phyloP scores from a whole-genome alignment of 257 asterid species.

The Primulina huaijiensis region DNA sequence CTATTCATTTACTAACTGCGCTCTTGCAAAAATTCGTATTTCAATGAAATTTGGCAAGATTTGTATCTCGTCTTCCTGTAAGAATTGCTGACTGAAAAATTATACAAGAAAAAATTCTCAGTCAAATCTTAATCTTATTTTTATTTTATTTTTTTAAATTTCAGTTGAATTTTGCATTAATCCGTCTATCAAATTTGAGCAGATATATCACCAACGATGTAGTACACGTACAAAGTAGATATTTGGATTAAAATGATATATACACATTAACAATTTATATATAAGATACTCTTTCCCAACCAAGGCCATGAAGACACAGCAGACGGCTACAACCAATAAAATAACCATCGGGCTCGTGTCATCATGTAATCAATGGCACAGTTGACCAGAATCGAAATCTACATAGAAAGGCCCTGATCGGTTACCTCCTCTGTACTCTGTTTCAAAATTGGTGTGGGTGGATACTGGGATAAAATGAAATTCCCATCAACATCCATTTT shows the following conservation, averaged over 20 bases:
- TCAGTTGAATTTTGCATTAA: background rate
- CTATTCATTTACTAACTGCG: no score
- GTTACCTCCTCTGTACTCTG: slow-evolving; percentile 27
- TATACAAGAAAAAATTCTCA: background rate
- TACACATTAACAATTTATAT: slow-evolving; percentile 16
- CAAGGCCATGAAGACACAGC: slow-evolving; percentile 11
- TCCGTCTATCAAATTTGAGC: background rate
- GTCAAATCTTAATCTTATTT: background rate
- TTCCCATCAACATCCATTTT: slow-evolving; percentile 59
- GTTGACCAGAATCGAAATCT: slow-evolving; percentile 19
- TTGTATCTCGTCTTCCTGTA: no score
- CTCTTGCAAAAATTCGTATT: no score
- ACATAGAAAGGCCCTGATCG: slow-evolving; percentile 23
- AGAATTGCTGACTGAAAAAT: no score
- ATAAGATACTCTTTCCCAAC: slow-evolving; percentile 20
- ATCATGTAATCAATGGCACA: slow-evolving; percentile 7
- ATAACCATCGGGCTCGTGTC: slow-evolving; percentile 4
- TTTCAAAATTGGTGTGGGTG: slow-evolving; percentile 39
- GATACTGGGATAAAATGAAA: slow-evolving; percentile 44
- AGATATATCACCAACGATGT: background rate
- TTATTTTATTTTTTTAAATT: no score
- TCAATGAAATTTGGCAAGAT: no score
- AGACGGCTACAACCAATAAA: slow-evolving; percentile 2
- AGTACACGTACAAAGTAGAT: background rate
- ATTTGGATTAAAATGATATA: background rate